Conservation (phyloP, 164 flowering plant genomes). For the Vitis cinerea region DNA sequence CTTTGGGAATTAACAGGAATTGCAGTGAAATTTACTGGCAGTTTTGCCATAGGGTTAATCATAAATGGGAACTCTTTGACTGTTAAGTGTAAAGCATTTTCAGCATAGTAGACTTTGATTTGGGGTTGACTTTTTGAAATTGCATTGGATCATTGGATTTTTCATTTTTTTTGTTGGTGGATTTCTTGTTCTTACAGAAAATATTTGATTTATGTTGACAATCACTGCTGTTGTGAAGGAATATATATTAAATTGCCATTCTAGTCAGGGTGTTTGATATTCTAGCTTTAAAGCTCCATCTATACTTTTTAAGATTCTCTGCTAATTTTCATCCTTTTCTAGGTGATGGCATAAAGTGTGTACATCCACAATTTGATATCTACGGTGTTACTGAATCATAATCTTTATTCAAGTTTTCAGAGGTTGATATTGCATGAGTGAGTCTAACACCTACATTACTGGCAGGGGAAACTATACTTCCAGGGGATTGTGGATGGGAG, state of each 20-base stretch:
- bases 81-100: neutral
- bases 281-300: no score
- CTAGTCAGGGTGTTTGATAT: no score
- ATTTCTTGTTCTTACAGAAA: neutral
- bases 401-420: no score
- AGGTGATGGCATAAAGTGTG: no score
- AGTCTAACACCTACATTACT: neutral
- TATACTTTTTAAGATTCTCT: no score
- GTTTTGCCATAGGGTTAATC: neutral
- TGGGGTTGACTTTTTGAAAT: neutral
- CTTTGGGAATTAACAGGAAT: neutral
- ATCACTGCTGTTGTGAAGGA: no score
- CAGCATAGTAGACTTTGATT: neutral
- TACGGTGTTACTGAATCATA: no score
- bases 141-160: neutral
- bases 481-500: constrained; percentile 12
- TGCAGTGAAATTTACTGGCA: neutral
- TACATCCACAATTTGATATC: no score
- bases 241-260: no score
- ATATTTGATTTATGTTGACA: no score
- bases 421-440: neutral
- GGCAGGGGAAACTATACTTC: constrained; percentile 7
- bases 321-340: no score
- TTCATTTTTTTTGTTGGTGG: neutral
- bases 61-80: neutral